phyloP scores from a whole-genome alignment of 2,329 filamentous ascomycete species.

The Zarea fungicola region DNA sequence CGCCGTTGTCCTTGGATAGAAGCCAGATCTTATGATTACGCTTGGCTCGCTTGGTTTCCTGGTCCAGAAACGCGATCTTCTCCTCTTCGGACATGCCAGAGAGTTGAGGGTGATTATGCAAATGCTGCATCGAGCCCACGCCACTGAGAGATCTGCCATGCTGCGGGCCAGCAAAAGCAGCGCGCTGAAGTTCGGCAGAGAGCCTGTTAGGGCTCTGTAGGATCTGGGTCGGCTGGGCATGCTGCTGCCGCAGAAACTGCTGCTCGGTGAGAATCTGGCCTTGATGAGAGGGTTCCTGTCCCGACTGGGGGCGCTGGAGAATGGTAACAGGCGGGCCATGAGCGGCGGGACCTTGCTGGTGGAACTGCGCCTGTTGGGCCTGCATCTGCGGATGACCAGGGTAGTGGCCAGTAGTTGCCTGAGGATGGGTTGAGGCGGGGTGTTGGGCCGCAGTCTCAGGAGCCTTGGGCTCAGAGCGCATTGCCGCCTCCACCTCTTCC shows the following conservation, averaged over 20 bases:
- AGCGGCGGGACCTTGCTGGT: constrained; percentile 25
- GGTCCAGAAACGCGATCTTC: constrained; percentile 74
- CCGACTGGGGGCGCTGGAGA: constrained; percentile 48
- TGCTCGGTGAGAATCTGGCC: constrained; percentile 20
- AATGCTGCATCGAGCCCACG: constrained; percentile 27
- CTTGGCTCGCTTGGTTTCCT: constrained; percentile 93
- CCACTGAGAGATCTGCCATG: constrained; percentile 48
- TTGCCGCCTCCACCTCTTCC: constrained; percentile 93
- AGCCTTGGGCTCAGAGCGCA: constrained; percentile 65
- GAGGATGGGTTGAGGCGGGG: background rate
- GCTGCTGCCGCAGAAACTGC: constrained; percentile 34
- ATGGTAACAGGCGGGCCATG: constrained; percentile 50
- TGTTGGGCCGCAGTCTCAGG: constrained; percentile 23
- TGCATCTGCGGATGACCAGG: constrained; percentile 17
- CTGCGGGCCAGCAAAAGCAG: constrained; percentile 32
- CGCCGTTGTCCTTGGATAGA: constrained; percentile 85
- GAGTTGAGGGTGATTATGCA: constrained; percentile 39
- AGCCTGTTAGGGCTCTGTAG: constrained; percentile 72
- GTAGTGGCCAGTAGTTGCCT: constrained; percentile 12
- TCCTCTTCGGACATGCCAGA: constrained; percentile 78
- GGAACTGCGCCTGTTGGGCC: constrained; percentile 24
- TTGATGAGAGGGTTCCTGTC: constrained; percentile 33
- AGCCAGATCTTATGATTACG: constrained; percentile 97
- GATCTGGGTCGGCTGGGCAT: constrained; percentile 65
- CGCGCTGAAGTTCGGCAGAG: constrained; percentile 40